A percentile compares a stretch with the other conserved stretches of the same genome.
These are phyloP conservation scores for Komagataella ulmi DNA, from an alignment of 805 yeast species.

Conservation along the genomic window DNA sequence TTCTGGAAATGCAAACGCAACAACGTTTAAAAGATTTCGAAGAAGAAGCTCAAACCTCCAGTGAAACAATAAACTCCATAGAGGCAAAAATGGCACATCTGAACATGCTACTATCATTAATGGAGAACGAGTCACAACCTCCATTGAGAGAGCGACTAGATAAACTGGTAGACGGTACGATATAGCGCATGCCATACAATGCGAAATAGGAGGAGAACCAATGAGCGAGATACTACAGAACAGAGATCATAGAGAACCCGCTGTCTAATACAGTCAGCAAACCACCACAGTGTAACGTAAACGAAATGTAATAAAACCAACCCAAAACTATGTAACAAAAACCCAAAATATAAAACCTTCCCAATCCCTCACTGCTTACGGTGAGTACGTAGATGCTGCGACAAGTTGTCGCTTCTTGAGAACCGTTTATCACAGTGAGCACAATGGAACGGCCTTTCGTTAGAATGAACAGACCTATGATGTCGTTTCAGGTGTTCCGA, in stretches of 20 bases:
- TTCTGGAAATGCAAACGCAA: background rate
- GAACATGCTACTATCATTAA: background rate
- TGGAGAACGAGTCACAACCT: background rate
- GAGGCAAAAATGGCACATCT: background rate
- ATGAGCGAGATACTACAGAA: background rate
- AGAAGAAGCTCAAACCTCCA: background rate
- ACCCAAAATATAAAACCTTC: background rate
- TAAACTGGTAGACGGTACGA: background rate
- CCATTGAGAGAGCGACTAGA: background rate
- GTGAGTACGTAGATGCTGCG: constrained; percentile 50
- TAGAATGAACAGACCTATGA: constrained; percentile 50
- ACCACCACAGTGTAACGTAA: background rate
- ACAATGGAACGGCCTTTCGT: constrained; percentile 48
- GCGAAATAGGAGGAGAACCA: background rate
- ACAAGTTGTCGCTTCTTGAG: constrained; percentile 53
- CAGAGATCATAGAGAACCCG: background rate
- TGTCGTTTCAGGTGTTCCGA: constrained; percentile 60
- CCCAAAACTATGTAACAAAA: background rate
- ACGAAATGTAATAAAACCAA: background rate
- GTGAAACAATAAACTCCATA: background rate
- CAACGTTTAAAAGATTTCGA: background rate
- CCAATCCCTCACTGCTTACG: constrained; percentile 4
- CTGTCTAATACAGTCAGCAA: background rate
- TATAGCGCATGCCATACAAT: background rate
- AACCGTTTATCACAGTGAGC: constrained; percentile 44